Conservation (phyloP, 2,329 filamentous ascomycete genomes). For the Ramularia endophylla region DNA sequence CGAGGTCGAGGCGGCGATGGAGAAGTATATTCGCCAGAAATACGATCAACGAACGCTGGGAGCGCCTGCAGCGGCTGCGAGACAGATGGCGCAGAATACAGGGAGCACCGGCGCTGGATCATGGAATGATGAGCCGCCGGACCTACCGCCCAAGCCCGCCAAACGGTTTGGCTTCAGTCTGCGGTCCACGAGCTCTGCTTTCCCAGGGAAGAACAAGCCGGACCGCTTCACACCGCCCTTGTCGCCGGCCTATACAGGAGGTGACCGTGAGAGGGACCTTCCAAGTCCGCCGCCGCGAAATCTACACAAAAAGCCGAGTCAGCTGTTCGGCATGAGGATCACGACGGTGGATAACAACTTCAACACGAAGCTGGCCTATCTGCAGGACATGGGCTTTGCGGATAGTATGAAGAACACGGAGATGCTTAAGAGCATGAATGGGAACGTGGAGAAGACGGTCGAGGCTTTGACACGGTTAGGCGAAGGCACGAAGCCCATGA, state of each 20-base stretch:
- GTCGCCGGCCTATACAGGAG: conserved; percentile 29
- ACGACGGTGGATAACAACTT: conserved; percentile 58
- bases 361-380: conserved; percentile 67
- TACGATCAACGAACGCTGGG: conserved; percentile 63
- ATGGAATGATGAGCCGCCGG: conserved; percentile 51
- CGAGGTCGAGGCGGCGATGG: conserved; percentile 90
- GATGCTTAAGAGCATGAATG: conserved; percentile 74
- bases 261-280: conserved; percentile 18
- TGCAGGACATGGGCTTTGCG: conserved; percentile 87
- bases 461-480: conserved; percentile 80
- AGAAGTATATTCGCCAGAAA: conserved; percentile 90
- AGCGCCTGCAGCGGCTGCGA: conserved; percentile 28
- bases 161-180: conserved; percentile 59
- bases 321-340: conserved; percentile 32
- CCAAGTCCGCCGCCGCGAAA: conserved; percentile 16
- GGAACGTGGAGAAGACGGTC: conserved; percentile 78
- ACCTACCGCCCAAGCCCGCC: conserved; percentile 54
- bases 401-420: conserved; percentile 76
- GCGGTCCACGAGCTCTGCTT: conserved; percentile 64
- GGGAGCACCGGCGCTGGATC: conserved; percentile 47
- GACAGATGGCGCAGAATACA: conserved; percentile 53
- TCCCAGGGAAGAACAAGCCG: conserved; percentile 50
- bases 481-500: conserved; percentile 52
- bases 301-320: conserved; percentile 45
- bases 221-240: conserved; percentile 32